Conservation (phyloP, 331 rosid species). For the Malus hybrid region DNA sequence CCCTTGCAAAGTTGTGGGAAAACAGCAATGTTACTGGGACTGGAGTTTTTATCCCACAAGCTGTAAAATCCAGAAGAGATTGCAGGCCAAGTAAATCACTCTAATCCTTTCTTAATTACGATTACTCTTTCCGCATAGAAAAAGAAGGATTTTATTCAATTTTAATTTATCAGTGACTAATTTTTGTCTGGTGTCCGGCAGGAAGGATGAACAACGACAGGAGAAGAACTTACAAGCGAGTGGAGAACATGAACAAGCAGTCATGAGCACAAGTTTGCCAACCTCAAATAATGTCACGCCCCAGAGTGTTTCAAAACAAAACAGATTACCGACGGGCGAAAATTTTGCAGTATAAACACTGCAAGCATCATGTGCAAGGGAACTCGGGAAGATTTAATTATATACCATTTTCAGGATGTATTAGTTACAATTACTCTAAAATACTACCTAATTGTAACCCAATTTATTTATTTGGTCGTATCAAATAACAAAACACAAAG, state of each 20-base stretch:
- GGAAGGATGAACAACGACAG: slow-evolving; percentile 16
- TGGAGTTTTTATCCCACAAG: slow-evolving; percentile 61
- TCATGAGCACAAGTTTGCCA: slow-evolving; percentile 8
- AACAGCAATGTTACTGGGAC: slow-evolving; percentile 34
- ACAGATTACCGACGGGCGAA: neutral
- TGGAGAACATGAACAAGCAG: slow-evolving; percentile 17
- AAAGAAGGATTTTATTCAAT: neutral
- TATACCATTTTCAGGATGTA: too few relatives aligned
- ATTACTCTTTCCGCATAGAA: neutral
- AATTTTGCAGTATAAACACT: neutral
- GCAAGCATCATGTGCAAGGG: neutral
- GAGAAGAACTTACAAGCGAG: slow-evolving; percentile 28
- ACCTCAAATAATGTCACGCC: neutral
- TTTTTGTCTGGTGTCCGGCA: slow-evolving; percentile 10
- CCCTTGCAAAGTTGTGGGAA: slow-evolving; percentile 31
- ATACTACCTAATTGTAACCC: too few relatives aligned
- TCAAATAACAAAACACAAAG: neutral
- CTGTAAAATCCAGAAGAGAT: slow-evolving; percentile 13
- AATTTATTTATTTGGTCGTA: too few relatives aligned
- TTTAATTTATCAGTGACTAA: neutral
- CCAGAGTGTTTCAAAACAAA: neutral
- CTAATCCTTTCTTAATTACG: neutral
- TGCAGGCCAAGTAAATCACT: slow-evolving; percentile 25
- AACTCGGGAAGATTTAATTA: too few relatives aligned
- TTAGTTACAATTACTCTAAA: too few relatives aligned